phyloP scores from a whole-genome alignment of 2,329 filamentous ascomycete genomes.

The Fusarium sp. region DNA sequence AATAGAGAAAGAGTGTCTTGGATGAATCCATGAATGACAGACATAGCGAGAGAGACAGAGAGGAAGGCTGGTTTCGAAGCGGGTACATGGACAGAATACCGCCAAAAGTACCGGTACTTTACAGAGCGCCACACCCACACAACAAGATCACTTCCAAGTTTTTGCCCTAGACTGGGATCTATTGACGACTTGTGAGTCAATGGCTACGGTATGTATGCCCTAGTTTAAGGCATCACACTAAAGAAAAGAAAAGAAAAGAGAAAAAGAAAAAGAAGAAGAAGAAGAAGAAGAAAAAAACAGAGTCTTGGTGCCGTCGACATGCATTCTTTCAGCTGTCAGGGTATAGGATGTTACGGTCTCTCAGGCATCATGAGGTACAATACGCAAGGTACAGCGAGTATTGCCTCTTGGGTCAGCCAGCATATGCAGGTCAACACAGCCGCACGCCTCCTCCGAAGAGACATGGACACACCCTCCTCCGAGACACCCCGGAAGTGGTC shows the following conservation, averaged over 20 bases:
- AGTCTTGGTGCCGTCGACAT: constrained; percentile 8
- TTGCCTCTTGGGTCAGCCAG: constrained; percentile 39
- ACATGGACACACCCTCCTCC: constrained; percentile 29
- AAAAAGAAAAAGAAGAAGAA: no score
- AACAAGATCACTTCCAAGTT: constrained; percentile 20
- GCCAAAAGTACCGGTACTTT: constrained; percentile 45
- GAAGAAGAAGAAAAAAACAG: not conserved
- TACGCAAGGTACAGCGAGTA: constrained; percentile 2
- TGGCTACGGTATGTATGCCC: constrained; percentile 6
- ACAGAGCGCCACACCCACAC: constrained; percentile 35
- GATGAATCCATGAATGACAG: not conserved
- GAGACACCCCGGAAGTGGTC: constrained; percentile 37
- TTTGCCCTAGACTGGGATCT: constrained; percentile 23
- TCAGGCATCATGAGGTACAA: not conserved
- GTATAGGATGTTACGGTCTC: not conserved
- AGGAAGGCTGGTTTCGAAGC: constrained; percentile 3
- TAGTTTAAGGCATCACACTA: not conserved
- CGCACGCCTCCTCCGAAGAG: constrained; percentile 43
- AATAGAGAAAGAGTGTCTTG: constrained; percentile 26
- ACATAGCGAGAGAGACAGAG: not conserved
- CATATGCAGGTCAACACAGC: constrained; percentile 44
- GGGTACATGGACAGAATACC: constrained; percentile 30
- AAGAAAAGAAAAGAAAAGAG: no score
- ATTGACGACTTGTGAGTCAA: constrained; percentile 20
- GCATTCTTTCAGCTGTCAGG: constrained; percentile 29